Evolutionary conservation across 176 grass and related monocot species (phyloP).

Genomic region (Aegilops umbellulata): DNA sequence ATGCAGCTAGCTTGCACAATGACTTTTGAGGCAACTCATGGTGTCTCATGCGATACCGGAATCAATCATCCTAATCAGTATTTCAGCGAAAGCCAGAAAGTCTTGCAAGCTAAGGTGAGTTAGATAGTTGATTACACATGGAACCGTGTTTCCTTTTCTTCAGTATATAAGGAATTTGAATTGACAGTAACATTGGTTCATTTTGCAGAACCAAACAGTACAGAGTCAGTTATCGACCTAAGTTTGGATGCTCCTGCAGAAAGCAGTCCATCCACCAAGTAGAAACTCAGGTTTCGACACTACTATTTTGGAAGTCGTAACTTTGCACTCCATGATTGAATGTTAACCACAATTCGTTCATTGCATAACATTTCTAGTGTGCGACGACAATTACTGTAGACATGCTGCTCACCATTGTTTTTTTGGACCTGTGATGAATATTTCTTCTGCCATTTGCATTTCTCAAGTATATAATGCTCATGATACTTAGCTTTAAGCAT

Average conservation of each 20-base stretch:
- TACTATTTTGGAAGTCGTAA: neutral
- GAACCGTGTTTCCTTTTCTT: neutral
- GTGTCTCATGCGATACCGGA: conserved; percentile 76
- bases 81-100: conserved; percentile 84
- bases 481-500: neutral
- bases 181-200: conserved; percentile 27
- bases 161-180: neutral
- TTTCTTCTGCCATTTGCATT: neutral
- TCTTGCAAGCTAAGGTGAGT: conserved; percentile 58
- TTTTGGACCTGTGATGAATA: neutral
- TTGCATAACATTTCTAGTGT: neutral
- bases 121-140: neutral
- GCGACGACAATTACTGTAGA: neutral
- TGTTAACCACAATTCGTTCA: neutral
- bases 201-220: conserved; percentile 41
- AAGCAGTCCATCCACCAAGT: neutral
- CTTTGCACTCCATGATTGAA: conserved; percentile 12
- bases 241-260: conserved; percentile 8
- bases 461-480: neutral
- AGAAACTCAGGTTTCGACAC: conserved; percentile 23
- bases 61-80: conserved; percentile 99
- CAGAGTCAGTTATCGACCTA: conserved; percentile 37
- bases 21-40: conserved; percentile 84
- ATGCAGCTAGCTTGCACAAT: conserved; percentile 93
- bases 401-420: neutral